A percentile compares a stretch with the other conserved stretches of the same genome.
phyloP scores from a whole-genome alignment of 768 basidiomycete species.

The Termitomyces sp. region DNA sequence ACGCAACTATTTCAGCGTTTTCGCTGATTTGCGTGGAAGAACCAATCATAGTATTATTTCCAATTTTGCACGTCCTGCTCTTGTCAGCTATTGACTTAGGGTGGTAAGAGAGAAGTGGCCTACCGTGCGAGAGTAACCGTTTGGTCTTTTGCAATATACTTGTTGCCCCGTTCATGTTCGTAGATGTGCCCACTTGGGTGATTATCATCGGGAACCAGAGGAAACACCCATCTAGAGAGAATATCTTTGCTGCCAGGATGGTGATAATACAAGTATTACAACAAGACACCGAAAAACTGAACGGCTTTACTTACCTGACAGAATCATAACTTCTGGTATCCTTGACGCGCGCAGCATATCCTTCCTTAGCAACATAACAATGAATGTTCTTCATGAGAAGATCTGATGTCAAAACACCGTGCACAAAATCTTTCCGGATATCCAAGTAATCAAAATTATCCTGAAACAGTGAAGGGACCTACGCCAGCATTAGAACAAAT shows the following conservation, averaged over 20 bases:
- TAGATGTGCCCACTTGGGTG: constrained; percentile 79
- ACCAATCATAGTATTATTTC: constrained; percentile 83
- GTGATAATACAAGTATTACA: not conserved
- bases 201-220: constrained; percentile 92
- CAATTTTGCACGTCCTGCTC: constrained; percentile 72
- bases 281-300: not conserved
- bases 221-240: constrained; percentile 90
- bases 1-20: constrained; percentile 58
- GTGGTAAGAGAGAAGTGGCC: constrained; percentile 13
- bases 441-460: constrained; percentile 98
- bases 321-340: constrained; percentile 91
- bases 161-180: constrained; percentile 83
- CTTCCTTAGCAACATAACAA: constrained; percentile 82
- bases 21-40: constrained; percentile 63
- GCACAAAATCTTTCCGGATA: constrained; percentile 88
- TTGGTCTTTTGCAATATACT: constrained; percentile 78
- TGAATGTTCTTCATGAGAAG: constrained; percentile 91
- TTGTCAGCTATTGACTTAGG: not conserved
- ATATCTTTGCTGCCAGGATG: constrained; percentile 75
- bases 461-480: constrained; percentile 95
- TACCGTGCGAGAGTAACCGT: constrained; percentile 83
- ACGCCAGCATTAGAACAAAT: constrained; percentile 1
- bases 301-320: constrained; percentile 53
- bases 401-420: constrained; percentile 91
- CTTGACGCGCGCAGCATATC: constrained; percentile 89